Evolutionary conservation across 2,329 filamentous ascomycete genomes (phyloP).

Genomic region (Aquanectria penicillioides): DNA sequence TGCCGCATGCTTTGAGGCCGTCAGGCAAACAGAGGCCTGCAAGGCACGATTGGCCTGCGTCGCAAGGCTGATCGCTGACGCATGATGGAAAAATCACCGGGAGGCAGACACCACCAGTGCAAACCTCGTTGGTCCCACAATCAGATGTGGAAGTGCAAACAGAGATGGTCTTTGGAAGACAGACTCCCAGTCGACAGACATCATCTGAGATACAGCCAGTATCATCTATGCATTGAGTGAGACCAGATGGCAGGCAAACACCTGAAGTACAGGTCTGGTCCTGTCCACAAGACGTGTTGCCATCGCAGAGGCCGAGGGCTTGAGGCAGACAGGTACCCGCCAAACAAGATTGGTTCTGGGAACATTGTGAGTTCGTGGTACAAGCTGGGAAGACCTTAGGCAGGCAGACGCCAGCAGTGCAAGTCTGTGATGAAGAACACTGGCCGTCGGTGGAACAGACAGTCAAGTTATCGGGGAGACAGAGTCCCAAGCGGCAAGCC

Average conservation of each 20-base stretch:
- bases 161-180: neutral
- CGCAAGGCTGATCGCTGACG: neutral
- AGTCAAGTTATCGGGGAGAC: neutral
- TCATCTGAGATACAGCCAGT: neutral
- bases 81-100: constrained; percentile 1
- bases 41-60: neutral
- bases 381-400: neutral
- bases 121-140: neutral
- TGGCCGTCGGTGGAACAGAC: neutral
- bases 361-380: neutral
- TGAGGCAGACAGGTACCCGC: neutral
- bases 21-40: constrained; percentile 1
- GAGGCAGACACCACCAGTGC: neutral
- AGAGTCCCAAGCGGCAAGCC: constrained; percentile 6
- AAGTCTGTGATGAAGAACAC: neutral
- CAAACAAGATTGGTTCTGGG: neutral
- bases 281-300: neutral
- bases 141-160: neutral
- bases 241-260: neutral
- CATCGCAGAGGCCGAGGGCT: neutral
- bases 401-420: constrained; percentile 13
- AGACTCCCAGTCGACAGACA: constrained; percentile 3
- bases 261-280: constrained; percentile 7
- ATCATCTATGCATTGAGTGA: neutral
- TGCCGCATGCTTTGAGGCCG: neutral